These are phyloP conservation scores for Colletotrichum echinochloae DNA, from an alignment of 2,329 filamentous ascomycete genomes.

Conservation along the genomic window DNA sequence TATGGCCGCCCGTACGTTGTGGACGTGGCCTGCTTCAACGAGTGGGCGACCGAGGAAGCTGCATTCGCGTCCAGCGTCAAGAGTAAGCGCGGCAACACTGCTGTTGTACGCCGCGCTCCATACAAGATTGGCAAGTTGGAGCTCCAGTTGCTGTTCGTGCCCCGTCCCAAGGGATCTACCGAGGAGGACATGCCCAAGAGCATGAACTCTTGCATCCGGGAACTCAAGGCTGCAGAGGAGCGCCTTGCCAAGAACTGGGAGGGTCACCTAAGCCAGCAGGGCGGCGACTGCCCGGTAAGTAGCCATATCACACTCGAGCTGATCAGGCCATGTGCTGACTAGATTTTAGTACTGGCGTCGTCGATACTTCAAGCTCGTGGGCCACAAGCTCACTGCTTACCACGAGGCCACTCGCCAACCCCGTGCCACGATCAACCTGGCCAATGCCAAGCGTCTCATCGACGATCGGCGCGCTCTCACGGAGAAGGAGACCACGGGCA, in stretches of 20 bases:
- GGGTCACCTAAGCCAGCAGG: conserved; percentile 93
- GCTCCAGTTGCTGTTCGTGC: conserved; percentile 93
- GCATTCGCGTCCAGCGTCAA: conserved; percentile 86
- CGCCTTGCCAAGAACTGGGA: conserved; percentile 83
- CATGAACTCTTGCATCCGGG: conserved; percentile 95
- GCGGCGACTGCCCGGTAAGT: conserved; percentile 96
- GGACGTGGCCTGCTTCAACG: conserved; percentile 96
- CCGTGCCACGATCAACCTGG: conserved; percentile 94
- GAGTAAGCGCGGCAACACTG: conserved; percentile 84
- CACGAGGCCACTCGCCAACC: conserved; percentile 96
- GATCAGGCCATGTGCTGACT: conserved; percentile 53
- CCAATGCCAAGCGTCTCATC: conserved; percentile 92
- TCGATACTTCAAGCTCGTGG: conserved; percentile 94
- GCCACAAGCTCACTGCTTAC: conserved; percentile 92
- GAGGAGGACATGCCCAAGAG: conserved; percentile 99
- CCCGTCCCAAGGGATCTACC: conserved; percentile 84
- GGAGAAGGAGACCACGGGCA: conserved; percentile 84
- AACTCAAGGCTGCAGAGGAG: conserved; percentile 91
- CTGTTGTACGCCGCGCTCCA: conserved; percentile 85
- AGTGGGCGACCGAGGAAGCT: conserved; percentile 93
- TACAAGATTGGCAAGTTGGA: conserved; percentile 97
- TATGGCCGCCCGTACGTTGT: conserved; percentile 90
- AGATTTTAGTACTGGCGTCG: conserved; percentile 88
- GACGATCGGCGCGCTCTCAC: conserved; percentile 89
- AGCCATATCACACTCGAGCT: conserved; percentile 32